A percentile compares a stretch with the other conserved stretches of the same genome.
Conservation (phyloP, 805 yeast species). For the Kodamaea kakaduensis region DNA sequence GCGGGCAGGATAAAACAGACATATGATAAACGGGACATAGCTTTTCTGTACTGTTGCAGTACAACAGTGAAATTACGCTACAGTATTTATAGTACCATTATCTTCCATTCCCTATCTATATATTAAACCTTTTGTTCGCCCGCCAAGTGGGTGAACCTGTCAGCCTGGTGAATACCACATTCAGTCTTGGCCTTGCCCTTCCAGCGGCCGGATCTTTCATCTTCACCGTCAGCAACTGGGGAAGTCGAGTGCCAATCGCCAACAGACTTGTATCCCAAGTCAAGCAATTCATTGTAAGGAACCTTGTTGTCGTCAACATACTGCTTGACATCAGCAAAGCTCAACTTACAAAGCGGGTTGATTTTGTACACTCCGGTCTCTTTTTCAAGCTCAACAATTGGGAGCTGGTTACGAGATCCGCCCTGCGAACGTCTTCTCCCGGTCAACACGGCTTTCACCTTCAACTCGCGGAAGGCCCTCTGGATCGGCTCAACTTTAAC, state of each 20-base stretch:
- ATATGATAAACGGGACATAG: too few species aligned
- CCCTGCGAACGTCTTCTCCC: conserved; percentile 93
- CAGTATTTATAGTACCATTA: neutral
- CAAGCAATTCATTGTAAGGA: conserved; percentile 81
- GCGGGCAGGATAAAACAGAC: too few species aligned
- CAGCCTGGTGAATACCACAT: conserved; percentile 89
- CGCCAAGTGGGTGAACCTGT: conserved; percentile 64
- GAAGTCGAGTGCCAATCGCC: conserved; percentile 95
- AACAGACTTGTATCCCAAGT: conserved; percentile 82
- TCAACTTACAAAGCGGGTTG: conserved; percentile 86
- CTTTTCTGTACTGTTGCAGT: too few species aligned
- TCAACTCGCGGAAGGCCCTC: conserved; percentile 71
- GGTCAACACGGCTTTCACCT: conserved; percentile 82
- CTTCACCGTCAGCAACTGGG: conserved; percentile 89
- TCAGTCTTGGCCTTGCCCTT: conserved; percentile 88
- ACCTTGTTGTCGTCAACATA: conserved; percentile 71
- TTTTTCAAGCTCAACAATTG: conserved; percentile 72
- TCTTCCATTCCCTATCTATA: conserved; percentile 7
- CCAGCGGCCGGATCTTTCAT: conserved; percentile 97
- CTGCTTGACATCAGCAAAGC: conserved; percentile 61
- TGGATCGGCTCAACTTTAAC: conserved; percentile 92
- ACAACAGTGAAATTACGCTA: too few species aligned
- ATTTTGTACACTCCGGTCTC: conserved; percentile 72
- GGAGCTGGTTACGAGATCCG: conserved; percentile 67
- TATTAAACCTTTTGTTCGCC: conserved; percentile 7